Evolutionary conservation across 2,329 filamentous ascomycete species (phyloP), one percentile per base, ranked within the genome.

Genomic region (Chlorencoelia australis): DNA sequence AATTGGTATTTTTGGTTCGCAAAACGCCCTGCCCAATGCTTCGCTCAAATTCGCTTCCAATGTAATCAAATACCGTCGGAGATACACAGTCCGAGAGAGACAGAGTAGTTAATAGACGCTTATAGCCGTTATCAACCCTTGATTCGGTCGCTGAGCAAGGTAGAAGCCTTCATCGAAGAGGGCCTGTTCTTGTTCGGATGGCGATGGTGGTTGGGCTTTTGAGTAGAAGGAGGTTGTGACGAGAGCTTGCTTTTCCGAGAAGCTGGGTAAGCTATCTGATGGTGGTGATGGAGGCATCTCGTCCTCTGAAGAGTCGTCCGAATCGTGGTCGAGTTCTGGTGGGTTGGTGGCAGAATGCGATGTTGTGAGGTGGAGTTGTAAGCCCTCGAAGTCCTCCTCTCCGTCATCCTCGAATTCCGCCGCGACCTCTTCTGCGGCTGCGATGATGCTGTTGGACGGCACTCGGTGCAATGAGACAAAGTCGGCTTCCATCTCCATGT

Each of bases 271-370:
- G 22, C 68, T 18, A 32, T 45, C 37, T n/a, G 49, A 48, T n/a
- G 55, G 52, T 21, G 55, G 54, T 20, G 55, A 55, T 14, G 79
- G 79, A 6, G 82, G 82, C 74, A 84, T 66, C 48, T 83, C 78
- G 60, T 87, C 82, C 50, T 86, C 81, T 39, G 75, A 79, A 2
- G 74, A 77, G 35, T 68, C 63, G 27, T 66, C 79, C 43, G 71
- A 73, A 55, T 86, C 81, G 45, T 75, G 67, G 47, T 78, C 69
- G 40, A 86, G 73, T 57, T 84, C 81, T 7, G 82, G 82, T 35
- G 81, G 68, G 35, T 76, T 74, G 52, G 61, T 71, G 53, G 33
- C 39, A 7, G 67, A 66, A 61, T 79, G 79, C 5, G 80, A 86
- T 17, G 67, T 67, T 43, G 78, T 80, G 51, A 79, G 75, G 37